Evolutionary conservation across 1,284 basidiomycete species (phyloP), one percentile per base, ranked within the genome.

Genomic region (Leucoagaricus sp.): DNA sequence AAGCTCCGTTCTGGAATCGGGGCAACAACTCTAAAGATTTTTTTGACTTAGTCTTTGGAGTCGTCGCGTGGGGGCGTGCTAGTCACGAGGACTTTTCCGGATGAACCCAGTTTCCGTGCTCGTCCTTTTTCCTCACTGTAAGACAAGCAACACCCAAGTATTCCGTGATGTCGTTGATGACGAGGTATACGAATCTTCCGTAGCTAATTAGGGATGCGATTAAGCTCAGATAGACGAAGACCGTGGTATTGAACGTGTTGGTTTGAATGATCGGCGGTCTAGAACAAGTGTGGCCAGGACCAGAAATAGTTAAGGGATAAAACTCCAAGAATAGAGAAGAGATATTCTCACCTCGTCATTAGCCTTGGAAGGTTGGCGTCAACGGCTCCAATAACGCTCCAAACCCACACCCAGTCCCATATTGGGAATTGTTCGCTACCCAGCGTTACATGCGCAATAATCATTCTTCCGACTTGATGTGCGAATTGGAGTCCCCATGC

Each of bases 131-230:
- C 59, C 86, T 78, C 21, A 95, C 93, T 4, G 90, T 93, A 67
- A 96, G 93, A 74, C 94, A 96, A 0, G 92, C 94, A 60, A 95
- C 91, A 7, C 94, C 93, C 51, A 94, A 80, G 72, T 88, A 89
- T 61, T 94, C 83, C 54, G 91, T 94, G 69, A 96, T 92, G 63
- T 95, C 93, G 68, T 78, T 79, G 65, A 96, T 94, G 60, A 95
- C 91, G 19, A 89, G 77, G 34, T 83, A 80, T 64, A 86, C 89
- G 71, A 96, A 97, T 53, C 91, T 82, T 13, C 81, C 80, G 66
- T 97, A 96, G 52, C 85, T 79, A 60, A 87, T 60, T 55, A 91
- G 71, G 3, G 93, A 89, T 31, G 91, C 64, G 0, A 71, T 73
- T 21, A 94, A 76, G 1, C 89, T 89, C 15, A 84, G 67, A 76